Conservation (phyloP, 2,329 filamentous ascomycete species). For the Botrytis paeoniae region DNA sequence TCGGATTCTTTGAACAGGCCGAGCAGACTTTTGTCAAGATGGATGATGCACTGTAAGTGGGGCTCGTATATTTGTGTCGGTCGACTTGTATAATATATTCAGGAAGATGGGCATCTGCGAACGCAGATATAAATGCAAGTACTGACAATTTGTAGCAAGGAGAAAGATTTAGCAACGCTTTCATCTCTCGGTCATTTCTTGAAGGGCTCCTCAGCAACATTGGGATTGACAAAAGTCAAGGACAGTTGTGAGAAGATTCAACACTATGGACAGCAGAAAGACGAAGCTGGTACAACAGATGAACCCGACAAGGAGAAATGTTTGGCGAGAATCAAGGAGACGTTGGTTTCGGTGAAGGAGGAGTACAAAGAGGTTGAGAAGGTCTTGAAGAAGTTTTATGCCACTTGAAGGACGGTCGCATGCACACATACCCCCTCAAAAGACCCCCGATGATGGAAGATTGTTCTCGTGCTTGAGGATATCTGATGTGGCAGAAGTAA, state of each 20-base stretch:
- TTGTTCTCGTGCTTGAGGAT: slow-evolving; percentile 30
- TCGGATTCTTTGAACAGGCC: slow-evolving; percentile 90
- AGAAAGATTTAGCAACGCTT: slow-evolving; percentile 68
- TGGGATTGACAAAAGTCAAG: slow-evolving; percentile 86
- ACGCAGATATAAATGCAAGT: slow-evolving; percentile 16
- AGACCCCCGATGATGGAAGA: slow-evolving; percentile 3
- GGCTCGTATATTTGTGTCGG: slow-evolving; percentile 26
- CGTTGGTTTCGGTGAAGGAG: slow-evolving; percentile 66
- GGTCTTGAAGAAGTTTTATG: slow-evolving; percentile 54
- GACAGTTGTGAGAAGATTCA: slow-evolving; percentile 97
- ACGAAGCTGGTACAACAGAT: slow-evolving; percentile 66
- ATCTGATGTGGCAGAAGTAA: slow-evolving; percentile 5
- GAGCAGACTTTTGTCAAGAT: slow-evolving; percentile 82
- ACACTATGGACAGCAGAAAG: slow-evolving; percentile 80
- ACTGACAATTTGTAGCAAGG: slow-evolving; percentile 48
- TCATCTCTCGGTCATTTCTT: slow-evolving; percentile 90
- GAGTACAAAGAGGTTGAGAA: slow-evolving; percentile 74
- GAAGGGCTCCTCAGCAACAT: slow-evolving; percentile 92
- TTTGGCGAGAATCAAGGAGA: slow-evolving; percentile 66
- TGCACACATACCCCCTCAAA: slow-evolving; percentile 1
- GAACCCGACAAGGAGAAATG: slow-evolving; percentile 66
- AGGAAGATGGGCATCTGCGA: neutral
- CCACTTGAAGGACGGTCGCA: slow-evolving; percentile 16
- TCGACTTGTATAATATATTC: slow-evolving; percentile 6
- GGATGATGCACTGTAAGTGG: slow-evolving; percentile 74